Conservation (phyloP, 495 filamentous ascomycete species). For the Lasiosphaeria miniovina region DNA sequence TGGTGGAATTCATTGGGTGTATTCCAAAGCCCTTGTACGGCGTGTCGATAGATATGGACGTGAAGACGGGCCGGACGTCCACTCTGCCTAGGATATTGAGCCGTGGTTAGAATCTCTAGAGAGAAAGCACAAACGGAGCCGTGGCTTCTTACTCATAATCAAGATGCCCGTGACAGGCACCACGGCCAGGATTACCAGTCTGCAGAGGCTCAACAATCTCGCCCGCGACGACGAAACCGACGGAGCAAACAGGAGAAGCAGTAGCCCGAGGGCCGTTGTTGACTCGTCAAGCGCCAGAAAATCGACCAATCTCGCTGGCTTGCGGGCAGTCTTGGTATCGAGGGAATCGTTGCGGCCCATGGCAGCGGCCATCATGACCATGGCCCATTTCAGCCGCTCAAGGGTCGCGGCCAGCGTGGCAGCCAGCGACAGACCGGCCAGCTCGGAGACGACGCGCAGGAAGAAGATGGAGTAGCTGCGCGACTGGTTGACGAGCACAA, state of each 20-base stretch:
- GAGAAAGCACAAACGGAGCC: too few species aligned
- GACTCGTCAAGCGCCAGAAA: constrained; percentile 11
- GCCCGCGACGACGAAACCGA: not conserved
- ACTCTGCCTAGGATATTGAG: not conserved
- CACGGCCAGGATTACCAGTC: not conserved
- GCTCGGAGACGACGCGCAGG: constrained; percentile 12
- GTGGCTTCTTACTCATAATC: constrained; percentile 9
- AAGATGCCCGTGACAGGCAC: constrained; percentile 10
- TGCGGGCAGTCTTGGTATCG: not conserved
- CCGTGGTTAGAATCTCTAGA: not conserved
- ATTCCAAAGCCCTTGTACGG: not conserved
- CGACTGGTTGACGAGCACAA: constrained; percentile 10
- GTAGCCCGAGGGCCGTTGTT: not conserved
- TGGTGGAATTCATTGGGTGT: constrained; percentile 2
- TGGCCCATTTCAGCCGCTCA: constrained; percentile 13
- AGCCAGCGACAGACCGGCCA: constrained; percentile 11
- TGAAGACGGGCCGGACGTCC: not conserved
- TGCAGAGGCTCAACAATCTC: constrained; percentile 3
- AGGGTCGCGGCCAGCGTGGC: constrained; percentile 6
- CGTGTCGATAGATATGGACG: not conserved
- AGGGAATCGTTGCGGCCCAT: not conserved
- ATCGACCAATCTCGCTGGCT: not conserved
- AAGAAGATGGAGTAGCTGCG: constrained; percentile 10
- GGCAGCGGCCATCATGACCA: not conserved
- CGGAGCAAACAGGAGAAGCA: not conserved